These are phyloP conservation scores for Pythium angustatum DNA, from an alignment of 352 stramenopile species.

Conservation along the genomic window DNA sequence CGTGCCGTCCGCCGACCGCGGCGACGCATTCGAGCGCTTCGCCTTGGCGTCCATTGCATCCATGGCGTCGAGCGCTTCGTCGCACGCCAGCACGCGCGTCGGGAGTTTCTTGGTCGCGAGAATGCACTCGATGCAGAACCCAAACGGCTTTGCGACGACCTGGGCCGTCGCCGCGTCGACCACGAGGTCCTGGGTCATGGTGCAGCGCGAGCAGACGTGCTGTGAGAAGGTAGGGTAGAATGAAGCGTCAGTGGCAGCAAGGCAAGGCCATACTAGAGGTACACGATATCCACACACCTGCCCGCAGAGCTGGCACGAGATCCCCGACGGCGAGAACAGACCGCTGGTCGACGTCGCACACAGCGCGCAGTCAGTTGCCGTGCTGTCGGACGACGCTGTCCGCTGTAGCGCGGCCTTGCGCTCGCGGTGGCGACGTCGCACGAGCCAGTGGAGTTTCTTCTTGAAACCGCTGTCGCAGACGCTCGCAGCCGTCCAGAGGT, in stretches of 20 bases:
- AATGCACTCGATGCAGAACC: constrained; percentile 21
- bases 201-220: constrained; percentile 22
- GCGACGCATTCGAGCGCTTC: background rate
- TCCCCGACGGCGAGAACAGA: constrained; percentile 6
- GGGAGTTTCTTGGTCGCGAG: constrained; percentile 11
- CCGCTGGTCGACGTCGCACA: constrained; percentile 8
- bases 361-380: background rate
- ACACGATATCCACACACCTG: too few species aligned
- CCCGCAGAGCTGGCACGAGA: constrained; percentile 20
- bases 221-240: too few species aligned
- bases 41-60: too few species aligned
- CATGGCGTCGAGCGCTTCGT: too few species aligned
- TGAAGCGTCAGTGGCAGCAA: too few species aligned
- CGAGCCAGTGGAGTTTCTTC: constrained; percentile 53
- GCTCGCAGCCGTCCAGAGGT: constrained; percentile 17
- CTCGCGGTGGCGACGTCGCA: constrained; percentile 23
- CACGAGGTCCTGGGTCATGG: constrained; percentile 13
- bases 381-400: background rate
- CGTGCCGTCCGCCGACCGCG: too few species aligned
- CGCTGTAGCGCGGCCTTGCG: background rate
- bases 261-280: too few species aligned
- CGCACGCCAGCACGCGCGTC: constrained; percentile 6
- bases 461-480: constrained; percentile 34
- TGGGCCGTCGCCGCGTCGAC: constrained; percentile 10
- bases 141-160: constrained; percentile 11